Percentiles rank a stretch among this genome's conserved stretches.
Evolutionary conservation across 352 stramenopile species (phyloP).

Genomic region (Globisporangium lucens): DNA sequence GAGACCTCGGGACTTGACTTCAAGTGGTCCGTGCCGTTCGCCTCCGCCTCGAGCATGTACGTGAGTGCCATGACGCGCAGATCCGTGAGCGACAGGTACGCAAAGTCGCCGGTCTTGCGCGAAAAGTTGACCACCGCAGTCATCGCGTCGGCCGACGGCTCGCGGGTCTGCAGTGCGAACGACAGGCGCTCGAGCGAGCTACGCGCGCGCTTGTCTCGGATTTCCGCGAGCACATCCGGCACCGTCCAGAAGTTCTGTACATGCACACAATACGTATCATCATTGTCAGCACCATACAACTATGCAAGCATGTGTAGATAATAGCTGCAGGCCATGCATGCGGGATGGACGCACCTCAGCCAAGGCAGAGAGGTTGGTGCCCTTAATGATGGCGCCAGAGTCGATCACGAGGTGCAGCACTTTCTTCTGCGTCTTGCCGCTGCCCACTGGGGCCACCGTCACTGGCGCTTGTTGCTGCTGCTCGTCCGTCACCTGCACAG

Average conservation of each 20-base stretch:
- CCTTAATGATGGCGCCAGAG: conserved; percentile 87
- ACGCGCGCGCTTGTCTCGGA: conserved; percentile 78
- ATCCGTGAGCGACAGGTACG: conserved; percentile 81
- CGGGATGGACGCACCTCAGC: conserved; percentile 45
- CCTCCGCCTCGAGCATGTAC: conserved; percentile 83
- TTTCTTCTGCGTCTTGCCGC: conserved; percentile 45
- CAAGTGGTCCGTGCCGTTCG: conserved; percentile 64
- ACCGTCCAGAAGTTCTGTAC: conserved; percentile 78
- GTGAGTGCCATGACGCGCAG: conserved; percentile 85
- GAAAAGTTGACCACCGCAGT: conserved; percentile 79
- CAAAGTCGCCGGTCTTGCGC: conserved; percentile 84
- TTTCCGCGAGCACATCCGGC: conserved; percentile 80
- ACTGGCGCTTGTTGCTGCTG: conserved; percentile 7
- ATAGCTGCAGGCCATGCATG: background rate
- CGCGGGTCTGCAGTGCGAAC: conserved; percentile 73
- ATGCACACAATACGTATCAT: too few species aligned
- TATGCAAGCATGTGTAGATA: background rate
- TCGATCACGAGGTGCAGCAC: conserved; percentile 79
- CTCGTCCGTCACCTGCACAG: background rate
- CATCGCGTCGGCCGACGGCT: conserved; percentile 79
- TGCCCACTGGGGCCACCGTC: background rate
- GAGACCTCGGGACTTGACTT: conserved; percentile 66
- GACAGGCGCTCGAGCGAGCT: conserved; percentile 65
- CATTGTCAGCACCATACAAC: too few species aligned
- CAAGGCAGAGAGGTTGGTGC: conserved; percentile 67